Evolutionary conservation across 2,329 filamentous ascomycete genomes (phyloP), one percentile per base, ranked within the genome.

Genomic region (Cladosporium austrohemisphaericum): DNA sequence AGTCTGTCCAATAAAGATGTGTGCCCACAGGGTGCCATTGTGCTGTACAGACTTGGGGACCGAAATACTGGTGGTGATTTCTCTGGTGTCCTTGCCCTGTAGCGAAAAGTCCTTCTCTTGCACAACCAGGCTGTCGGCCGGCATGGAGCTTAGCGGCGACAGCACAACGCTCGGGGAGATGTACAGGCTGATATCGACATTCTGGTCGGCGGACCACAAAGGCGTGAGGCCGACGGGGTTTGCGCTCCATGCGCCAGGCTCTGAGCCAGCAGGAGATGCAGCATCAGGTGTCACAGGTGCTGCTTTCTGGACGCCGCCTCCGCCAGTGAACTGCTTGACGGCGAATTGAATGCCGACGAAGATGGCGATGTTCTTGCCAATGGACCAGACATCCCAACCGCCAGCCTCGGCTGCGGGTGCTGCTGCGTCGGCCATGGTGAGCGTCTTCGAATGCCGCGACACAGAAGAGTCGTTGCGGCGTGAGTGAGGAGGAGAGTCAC

Each of bases 11-110:
- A 97, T 75, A 61, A 90, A 95, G 69, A 97, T 94, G 68, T 98
- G 93, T 2, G 88, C 92, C 83, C 88, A 96, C 8, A 98, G 78
- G 1, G 92, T 96, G 26, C 88, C 90, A 66, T 97, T 97, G 58
- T 90, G 79, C 74, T 96, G 91, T 0, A 95, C 90, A 33, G 81
- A 76, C 54, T 76, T 75, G 2, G 93, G 92, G 3, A 97, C 83
- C 3, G 76, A 71, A 64, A 98, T 89, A 29, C 76, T 84, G 5
- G 86, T 87, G 58, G 92, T 84, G 51, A 91, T 78, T 48, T 85
- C 77, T 50, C 93, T 81, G 63, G 79, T 84, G 61, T 97, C 90
- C 51, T 82, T 85, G 64, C 77, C 89, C 18, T 60, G 58, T 37
- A 65, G 37, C 13, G 57, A 54, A 68, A 95, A 97, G 54, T 78